Evolutionary conservation across 192 early-diverging fungal genomes (phyloP).

Genomic region (Mycoemilia scoparia): DNA sequence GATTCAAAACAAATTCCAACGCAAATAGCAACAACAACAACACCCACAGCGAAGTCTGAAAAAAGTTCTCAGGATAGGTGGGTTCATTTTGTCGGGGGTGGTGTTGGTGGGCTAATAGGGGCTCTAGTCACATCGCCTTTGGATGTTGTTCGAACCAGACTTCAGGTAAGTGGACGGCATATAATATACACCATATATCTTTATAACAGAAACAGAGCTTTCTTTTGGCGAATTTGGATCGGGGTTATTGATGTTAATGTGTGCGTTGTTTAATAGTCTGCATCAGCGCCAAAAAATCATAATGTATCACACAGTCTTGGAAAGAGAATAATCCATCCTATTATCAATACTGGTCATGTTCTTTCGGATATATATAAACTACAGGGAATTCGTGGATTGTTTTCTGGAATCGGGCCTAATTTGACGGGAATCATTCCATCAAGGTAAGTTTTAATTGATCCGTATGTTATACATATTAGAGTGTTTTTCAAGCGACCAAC

Average conservation of each 20-base stretch:
- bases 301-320: too few relatives aligned
- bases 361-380: constrained; percentile 39
- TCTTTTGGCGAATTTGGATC: too few relatives aligned
- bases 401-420: constrained; percentile 90
- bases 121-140: constrained; percentile 78
- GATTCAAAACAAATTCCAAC: background rate
- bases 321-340: constrained; percentile 10
- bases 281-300: too few relatives aligned
- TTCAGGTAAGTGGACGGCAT: constrained; percentile 44
- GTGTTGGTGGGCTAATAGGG: constrained; percentile 58
- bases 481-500: too few relatives aligned
- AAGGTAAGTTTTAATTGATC: too few relatives aligned
- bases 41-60: constrained; percentile 6
- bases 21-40: background rate
- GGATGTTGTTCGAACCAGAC: constrained; percentile 84
- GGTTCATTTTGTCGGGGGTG: constrained; percentile 27
- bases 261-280: too few relatives aligned
- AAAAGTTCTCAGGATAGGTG: constrained; percentile 16
- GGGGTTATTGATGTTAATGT: too few relatives aligned
- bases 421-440: constrained; percentile 88
- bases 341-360: constrained; percentile 6
- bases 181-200: background rate
- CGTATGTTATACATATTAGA: too few relatives aligned
- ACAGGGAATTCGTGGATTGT: constrained; percentile 73
- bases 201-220: background rate